Percentiles rank a stretch among this genome's conserved stretches.
Evolutionary conservation across 441 rosid species (phyloP).

Genomic region (Adansonia grandidieri): DNA sequence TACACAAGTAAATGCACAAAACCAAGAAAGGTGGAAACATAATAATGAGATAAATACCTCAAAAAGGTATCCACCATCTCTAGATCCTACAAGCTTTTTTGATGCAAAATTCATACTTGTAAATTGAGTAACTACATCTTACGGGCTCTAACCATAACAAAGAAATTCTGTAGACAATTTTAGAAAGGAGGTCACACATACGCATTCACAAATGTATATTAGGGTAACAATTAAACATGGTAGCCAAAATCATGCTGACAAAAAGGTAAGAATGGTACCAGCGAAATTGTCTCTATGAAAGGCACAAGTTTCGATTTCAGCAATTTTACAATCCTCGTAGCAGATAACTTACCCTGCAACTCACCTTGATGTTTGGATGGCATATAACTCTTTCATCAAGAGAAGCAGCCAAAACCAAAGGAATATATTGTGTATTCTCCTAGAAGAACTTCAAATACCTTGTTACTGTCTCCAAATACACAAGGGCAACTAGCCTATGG

Average conservation of each 20-base stretch:
- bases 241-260: constrained; percentile 7
- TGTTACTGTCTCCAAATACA: constrained; percentile 76
- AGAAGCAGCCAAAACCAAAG: constrained; percentile 75
- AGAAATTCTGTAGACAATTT: background rate
- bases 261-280: constrained; percentile 44
- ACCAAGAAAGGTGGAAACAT: background rate
- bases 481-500: constrained; percentile 82
- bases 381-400: constrained; percentile 93
- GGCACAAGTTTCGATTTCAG: constrained; percentile 88
- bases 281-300: constrained; percentile 78
- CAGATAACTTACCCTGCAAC: constrained; percentile 87
- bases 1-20: background rate
- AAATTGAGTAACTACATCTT: constrained; percentile 72
- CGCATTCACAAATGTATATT: background rate
- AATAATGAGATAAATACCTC: constrained; percentile 55
- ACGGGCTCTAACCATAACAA: constrained; percentile 61
- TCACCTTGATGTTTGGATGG: constrained; percentile 77
- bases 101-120: constrained; percentile 57
- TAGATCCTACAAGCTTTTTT: constrained; percentile 60
- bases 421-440: constrained; percentile 68
- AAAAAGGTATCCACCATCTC: constrained; percentile 85
- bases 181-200: background rate
- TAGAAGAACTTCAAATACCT: constrained; percentile 83
- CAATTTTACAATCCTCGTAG: constrained; percentile 84
- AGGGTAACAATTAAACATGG: background rate